Evolutionary conservation across 78 protist genomes (phyloP), one percentile per base, ranked within the genome.

Genomic region (Protostelium mycophagum): DNA sequence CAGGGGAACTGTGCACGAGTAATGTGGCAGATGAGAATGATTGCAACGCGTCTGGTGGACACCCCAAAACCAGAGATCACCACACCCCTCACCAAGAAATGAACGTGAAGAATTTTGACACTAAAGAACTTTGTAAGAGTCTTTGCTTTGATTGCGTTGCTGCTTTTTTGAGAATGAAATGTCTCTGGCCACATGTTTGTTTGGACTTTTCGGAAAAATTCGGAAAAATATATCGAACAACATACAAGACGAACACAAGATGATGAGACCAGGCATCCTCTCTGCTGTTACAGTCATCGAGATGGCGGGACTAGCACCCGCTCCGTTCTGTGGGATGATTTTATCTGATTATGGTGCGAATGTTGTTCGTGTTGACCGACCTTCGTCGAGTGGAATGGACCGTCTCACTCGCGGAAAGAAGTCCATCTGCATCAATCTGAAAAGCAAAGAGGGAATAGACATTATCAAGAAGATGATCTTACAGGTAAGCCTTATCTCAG

Each of bases 281-380:
- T n/a, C n/a, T n/a, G n/a, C n/a, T n/a, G n/a, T 90, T 1, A 39
- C 34, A 16, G 93, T 90, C 0, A 28, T 90, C 34, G 93, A 90
- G 36, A 73, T 90, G 89, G 85, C 86, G 31, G 93, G 93, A 0
- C 85, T 90, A 31, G 93, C 93, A n/a, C 93, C 93, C 23, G 91
- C 36, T 1, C 89, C 92, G 9, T 88, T 87, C 84, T 93, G 92
- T 51, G 94, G 94, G 0, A 89, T 92, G 91, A 38, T 91, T 5
- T 25, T 95, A 23, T 83, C 91, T 0, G 97, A 96, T 51, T 96
- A 93, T 38, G 97, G 97, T 5, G 97, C 97, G 0, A 90, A 90
- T 0, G 97, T 96, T 1, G 89, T 96, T 23, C 90, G 97, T 1
- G 95, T 96, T 34, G 97, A 96, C 87, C 1, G 94, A 25, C 86